A percentile compares a stretch with the other conserved stretches of the same genome.
phyloP scores from a whole-genome alignment of 371 early-diverging fungal genomes.

The Mortierella sp. region DNA sequence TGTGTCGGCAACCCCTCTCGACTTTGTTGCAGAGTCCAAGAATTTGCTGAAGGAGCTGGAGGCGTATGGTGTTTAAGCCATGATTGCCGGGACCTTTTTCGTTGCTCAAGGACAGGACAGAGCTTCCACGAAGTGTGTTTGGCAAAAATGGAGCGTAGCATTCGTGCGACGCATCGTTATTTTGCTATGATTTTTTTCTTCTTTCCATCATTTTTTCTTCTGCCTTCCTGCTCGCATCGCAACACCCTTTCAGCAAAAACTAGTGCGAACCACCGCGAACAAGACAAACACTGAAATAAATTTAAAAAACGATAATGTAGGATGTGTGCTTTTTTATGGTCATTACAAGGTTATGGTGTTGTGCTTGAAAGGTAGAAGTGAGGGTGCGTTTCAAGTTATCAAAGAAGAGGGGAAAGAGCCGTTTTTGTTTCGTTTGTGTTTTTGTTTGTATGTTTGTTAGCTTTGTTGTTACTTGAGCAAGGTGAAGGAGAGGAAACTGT shows the following conservation, averaged over 20 bases:
- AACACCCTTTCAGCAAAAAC: neutral
- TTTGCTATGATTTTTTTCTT: neutral
- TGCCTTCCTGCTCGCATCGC: neutral
- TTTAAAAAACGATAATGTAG: neutral
- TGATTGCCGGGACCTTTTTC: neutral
- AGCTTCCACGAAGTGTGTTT: neutral
- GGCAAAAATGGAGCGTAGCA: neutral
- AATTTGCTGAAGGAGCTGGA: slow-evolving; percentile 66
- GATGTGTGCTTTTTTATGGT: neutral
- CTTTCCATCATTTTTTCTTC: neutral
- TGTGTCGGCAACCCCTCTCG: slow-evolving; percentile 66
- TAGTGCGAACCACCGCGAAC: neutral
- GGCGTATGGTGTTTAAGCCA: slow-evolving; percentile 41
- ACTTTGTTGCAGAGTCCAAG: slow-evolving; percentile 71
- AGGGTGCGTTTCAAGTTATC: neutral
- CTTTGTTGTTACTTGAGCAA: neutral
- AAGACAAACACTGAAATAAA: neutral
- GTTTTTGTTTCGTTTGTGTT: neutral
- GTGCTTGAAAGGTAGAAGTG: neutral
- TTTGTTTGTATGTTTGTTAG: neutral
- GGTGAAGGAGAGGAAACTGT: neutral
- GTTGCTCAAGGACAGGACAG: neutral
- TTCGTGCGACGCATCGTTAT: neutral
- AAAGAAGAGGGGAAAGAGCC: neutral
- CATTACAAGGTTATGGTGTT: neutral